A percentile compares a stretch with the other conserved stretches of the same genome.
Evolutionary conservation across 78 protist genomes (phyloP).

Genomic region (Dictyostelium purpureum): DNA sequence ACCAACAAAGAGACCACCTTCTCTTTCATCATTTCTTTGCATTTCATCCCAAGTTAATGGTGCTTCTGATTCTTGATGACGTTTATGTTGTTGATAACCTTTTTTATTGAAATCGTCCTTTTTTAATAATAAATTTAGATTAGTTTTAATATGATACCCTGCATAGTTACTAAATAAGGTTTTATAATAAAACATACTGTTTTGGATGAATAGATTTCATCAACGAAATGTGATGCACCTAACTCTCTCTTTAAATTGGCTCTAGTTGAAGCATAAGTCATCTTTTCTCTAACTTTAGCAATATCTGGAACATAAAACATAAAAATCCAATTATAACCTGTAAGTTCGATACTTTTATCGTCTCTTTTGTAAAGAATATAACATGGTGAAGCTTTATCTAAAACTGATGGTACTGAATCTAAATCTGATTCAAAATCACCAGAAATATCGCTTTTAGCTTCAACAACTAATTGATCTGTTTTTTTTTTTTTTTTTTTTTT

Average conservation of each 20-base stretch:
- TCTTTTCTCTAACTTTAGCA: constrained; percentile 82
- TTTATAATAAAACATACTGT: constrained; percentile 2
- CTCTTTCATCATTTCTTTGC: constrained; percentile 68
- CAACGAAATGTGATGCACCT: constrained; percentile 70
- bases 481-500: not conserved
- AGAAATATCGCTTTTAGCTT: not conserved
- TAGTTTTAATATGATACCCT: not conserved
- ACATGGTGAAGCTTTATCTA: constrained; percentile 39
- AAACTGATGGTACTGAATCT: constrained; percentile 6
- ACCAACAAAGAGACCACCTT: constrained; percentile 65
- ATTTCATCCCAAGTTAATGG: constrained; percentile 80
- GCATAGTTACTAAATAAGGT: not conserved
- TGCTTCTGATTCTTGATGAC: constrained; percentile 68
- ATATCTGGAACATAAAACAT: constrained; percentile 76
- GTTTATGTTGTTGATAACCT: constrained; percentile 57
- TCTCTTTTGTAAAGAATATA: constrained; percentile 36
- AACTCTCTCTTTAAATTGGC: constrained; percentile 72
- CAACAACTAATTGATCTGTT: constrained; percentile 44
- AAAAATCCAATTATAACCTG: constrained; percentile 66
- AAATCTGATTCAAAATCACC: constrained; percentile 39
- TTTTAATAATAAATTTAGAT: not conserved
- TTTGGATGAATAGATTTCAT: constrained; percentile 76
- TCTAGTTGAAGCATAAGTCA: constrained; percentile 83
- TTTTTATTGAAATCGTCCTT: constrained; percentile 62
- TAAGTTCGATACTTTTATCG: constrained; percentile 38